Conservation (phyloP, 2,329 filamentous ascomycete species). For the Nemania diffusa region DNA sequence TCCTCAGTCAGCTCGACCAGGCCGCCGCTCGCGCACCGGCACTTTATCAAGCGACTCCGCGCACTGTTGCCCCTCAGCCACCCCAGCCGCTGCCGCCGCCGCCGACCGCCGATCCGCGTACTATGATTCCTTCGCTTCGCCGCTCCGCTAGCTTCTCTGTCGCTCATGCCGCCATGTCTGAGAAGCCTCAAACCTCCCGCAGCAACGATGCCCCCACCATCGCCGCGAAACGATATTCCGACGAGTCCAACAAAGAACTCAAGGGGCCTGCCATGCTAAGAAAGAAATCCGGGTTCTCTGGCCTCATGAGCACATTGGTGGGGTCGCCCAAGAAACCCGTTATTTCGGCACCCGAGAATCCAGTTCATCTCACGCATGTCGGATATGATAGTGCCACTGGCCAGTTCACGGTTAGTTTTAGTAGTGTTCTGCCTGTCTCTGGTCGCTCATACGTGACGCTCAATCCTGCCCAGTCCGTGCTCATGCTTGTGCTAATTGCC, state of each 20-base stretch:
- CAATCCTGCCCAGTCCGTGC: conserved; percentile 11
- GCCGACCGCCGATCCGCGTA: conserved; percentile 60
- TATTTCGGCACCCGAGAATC: conserved; percentile 98
- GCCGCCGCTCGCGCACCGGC: conserved; percentile 56
- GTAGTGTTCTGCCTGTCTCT: conserved; percentile 16
- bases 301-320: conserved; percentile 84
- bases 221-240: conserved; percentile 78
- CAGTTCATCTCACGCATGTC: conserved; percentile 97
- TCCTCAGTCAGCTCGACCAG: conserved; percentile 67
- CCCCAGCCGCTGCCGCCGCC: conserved; percentile 51
- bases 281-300: conserved; percentile 90
- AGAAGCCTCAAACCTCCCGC: conserved; percentile 56
- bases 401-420: conserved; percentile 84
- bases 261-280: conserved; percentile 69
- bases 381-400: conserved; percentile 96
- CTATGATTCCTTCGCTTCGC: conserved; percentile 67
- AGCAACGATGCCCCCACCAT: conserved; percentile 59
- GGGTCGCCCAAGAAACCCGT: conserved; percentile 89
- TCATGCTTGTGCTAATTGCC: conserved; percentile 36
- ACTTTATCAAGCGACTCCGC: conserved; percentile 48
- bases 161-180: conserved; percentile 61
- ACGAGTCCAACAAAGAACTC: conserved; percentile 75
- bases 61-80: conserved; percentile 46
- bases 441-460: conserved; percentile 8
- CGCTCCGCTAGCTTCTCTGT: conserved; percentile 73